phyloP scores from a whole-genome alignment of 306 rosid species.

The Sesbania bispinosa region DNA sequence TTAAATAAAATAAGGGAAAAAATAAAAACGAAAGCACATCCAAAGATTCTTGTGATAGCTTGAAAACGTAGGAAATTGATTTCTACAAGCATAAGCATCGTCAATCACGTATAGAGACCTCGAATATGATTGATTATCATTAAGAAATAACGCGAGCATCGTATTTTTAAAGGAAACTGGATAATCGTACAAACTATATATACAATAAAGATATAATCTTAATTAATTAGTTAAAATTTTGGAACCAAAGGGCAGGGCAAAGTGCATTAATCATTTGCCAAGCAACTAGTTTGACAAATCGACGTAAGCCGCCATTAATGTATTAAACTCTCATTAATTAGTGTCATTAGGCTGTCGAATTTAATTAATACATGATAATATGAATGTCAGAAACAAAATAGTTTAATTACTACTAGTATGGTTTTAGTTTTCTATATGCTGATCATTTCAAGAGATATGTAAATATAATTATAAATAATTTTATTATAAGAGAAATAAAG shows the following conservation, averaged over 20 bases:
- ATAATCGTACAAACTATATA: neutral
- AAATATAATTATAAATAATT: no score
- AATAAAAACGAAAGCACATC: constrained; percentile 20
- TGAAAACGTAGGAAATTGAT: constrained; percentile 78
- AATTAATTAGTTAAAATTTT: neutral
- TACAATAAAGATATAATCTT: neutral
- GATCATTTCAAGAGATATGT: no score
- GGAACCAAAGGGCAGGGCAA: neutral
- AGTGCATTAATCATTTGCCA: constrained; percentile 17
- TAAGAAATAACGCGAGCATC: constrained; percentile 15
- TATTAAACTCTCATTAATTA: neutral
- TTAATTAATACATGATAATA: neutral
- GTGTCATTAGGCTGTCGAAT: neutral
- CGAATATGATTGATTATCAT: constrained; percentile 44
- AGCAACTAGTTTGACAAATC: constrained; percentile 20
- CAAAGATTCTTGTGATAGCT: constrained; percentile 74
- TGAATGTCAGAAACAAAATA: neutral
- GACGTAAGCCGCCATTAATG: neutral
- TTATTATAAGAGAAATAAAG: no score
- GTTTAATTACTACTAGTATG: neutral
- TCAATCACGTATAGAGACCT: constrained; percentile 39
- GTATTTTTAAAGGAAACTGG: neutral
- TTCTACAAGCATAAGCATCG: constrained; percentile 85
- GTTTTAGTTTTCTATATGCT: no score
- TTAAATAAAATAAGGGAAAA: neutral